A percentile compares a stretch with the other conserved stretches of the same genome.
Evolutionary conservation across 2,329 filamentous ascomycete species (phyloP).

Genomic region (Diaporthe vaccinii): DNA sequence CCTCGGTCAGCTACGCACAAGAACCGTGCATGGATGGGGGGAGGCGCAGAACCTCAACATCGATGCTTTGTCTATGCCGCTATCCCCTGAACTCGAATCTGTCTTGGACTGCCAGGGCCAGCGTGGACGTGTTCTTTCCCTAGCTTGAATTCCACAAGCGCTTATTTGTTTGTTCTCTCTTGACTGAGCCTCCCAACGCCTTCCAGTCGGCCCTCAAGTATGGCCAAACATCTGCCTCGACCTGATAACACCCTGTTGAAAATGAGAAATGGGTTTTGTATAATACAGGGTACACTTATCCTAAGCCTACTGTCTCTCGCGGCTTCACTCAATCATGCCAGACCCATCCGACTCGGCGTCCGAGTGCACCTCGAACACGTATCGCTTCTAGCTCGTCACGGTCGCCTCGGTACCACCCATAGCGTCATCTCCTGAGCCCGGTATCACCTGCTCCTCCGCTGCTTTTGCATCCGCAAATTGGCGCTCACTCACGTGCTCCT

Average conservation of each 20-base stretch:
- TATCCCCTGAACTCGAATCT: slow-evolving; percentile 9
- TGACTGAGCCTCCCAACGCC: slow-evolving; percentile 31
- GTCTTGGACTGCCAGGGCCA: background rate
- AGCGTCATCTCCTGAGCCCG: slow-evolving; percentile 60
- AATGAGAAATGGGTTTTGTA: slow-evolving; percentile 20
- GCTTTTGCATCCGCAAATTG: slow-evolving; percentile 83
- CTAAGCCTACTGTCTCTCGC: background rate
- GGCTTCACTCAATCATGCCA: slow-evolving; percentile 11
- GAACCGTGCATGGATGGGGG: background rate
- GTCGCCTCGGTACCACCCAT: slow-evolving; percentile 55
- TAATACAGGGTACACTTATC: slow-evolving; percentile 33
- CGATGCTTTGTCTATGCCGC: slow-evolving; percentile 3
- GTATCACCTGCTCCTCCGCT: slow-evolving; percentile 80
- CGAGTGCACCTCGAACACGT: slow-evolving; percentile 33
- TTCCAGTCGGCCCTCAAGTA: slow-evolving; percentile 15
- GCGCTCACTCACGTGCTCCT: slow-evolving; percentile 85
- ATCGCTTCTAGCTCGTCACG: slow-evolving; percentile 48
- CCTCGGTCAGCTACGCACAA: background rate
- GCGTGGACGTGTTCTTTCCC: background rate
- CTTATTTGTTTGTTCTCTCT: background rate
- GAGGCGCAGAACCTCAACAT: slow-evolving; percentile 24
- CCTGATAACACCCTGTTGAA: slow-evolving; percentile 27
- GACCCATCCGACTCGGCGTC: slow-evolving; percentile 13
- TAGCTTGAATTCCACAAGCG: slow-evolving; percentile 23
- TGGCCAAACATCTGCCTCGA: slow-evolving; percentile 25